Conservation (phyloP, 441 rosid genomes). For the Jatropha podagrica region DNA sequence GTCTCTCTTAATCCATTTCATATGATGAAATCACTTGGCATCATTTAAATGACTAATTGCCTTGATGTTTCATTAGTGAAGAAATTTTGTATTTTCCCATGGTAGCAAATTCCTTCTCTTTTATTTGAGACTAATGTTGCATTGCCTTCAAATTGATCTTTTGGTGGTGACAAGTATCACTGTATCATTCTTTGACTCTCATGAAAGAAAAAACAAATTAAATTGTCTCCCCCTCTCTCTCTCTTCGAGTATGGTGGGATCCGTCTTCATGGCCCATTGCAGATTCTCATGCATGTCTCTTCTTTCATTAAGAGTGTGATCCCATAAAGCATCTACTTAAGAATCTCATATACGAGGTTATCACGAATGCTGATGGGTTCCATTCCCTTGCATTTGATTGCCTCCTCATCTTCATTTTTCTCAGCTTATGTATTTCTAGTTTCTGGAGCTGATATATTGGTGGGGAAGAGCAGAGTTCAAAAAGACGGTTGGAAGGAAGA, state of each 20-base stretch:
- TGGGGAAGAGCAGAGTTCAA: not conserved
- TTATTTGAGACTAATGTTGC: not conserved
- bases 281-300: not conserved
- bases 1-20: constrained; percentile 15
- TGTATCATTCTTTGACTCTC: not conserved
- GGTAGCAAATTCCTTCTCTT: constrained; percentile 11
- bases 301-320: not conserved
- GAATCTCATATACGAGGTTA: not conserved
- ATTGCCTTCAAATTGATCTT: not conserved
- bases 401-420: not conserved
- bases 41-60: constrained; percentile 21
- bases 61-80: constrained; percentile 22
- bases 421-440: not conserved
- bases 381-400: not conserved
- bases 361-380: not conserved
- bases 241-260: not conserved
- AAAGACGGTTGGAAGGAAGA: not conserved
- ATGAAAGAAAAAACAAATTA: not conserved
- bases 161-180: not conserved
- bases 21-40: constrained; percentile 26
- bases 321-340: not conserved
- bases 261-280: not conserved
- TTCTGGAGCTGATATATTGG: not conserved
- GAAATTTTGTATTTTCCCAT: constrained; percentile 33
- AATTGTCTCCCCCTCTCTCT: not conserved